A percentile compares a stretch with the other conserved stretches of the same genome.
Conservation (phyloP, 148 eudicot species). For the Chenopodium formosanum region DNA sequence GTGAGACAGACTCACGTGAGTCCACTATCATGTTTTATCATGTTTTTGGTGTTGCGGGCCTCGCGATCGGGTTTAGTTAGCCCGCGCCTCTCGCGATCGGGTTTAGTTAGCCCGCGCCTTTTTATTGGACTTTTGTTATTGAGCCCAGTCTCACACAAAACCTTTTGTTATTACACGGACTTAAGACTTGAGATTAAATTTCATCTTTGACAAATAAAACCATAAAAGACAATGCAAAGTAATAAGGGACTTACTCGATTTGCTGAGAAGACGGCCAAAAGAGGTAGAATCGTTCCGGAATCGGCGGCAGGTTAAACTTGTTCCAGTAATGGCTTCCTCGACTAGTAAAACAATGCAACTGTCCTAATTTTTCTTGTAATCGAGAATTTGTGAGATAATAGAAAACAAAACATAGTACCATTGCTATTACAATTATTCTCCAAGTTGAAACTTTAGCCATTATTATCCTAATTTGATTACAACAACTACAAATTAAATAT, state of each 20-base stretch:
- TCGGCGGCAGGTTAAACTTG: neutral
- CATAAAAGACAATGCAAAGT: neutral
- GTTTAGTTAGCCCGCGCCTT: too few relatives aligned
- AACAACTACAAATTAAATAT: neutral
- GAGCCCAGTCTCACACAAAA: too few relatives aligned
- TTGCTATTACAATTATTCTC: neutral
- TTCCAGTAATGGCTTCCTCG: conserved; percentile 17
- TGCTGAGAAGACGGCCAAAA: neutral
- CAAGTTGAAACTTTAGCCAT: neutral
- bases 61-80: too few relatives aligned
- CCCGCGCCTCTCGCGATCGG: too few relatives aligned
- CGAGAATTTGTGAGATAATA: neutral
- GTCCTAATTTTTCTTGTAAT: conserved; percentile 10
- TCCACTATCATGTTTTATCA: too few relatives aligned
- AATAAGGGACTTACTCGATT: neutral
- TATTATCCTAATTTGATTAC: neutral
- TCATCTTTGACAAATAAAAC: too few relatives aligned
- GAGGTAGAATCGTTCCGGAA: neutral
- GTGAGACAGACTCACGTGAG: too few relatives aligned
- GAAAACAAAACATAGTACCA: neutral
- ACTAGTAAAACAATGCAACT: neutral
- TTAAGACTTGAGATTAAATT: too few relatives aligned
- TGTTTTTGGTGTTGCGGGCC: too few relatives aligned
- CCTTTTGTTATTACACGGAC: too few relatives aligned
- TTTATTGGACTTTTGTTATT: too few relatives aligned